A percentile compares a stretch with the other conserved stretches of the same genome.
Conservation (phyloP, 805 yeast species). For the Candida insectalens region DNA sequence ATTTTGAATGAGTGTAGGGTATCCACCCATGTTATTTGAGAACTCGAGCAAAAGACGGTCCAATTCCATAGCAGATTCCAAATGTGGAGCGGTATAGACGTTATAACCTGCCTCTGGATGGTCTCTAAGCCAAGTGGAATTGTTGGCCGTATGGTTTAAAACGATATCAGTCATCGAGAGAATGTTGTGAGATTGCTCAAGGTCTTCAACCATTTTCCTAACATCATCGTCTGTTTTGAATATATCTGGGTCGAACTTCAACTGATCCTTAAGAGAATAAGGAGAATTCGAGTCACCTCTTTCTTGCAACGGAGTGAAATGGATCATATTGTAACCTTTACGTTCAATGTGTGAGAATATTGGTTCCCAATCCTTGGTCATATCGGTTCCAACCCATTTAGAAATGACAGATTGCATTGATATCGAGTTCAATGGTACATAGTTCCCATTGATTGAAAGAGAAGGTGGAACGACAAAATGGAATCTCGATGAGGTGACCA, state of each 20-base stretch:
- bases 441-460: slow-evolving; percentile 43
- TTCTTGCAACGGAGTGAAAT: slow-evolving; percentile 87
- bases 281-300: slow-evolving; percentile 92
- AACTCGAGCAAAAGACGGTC: slow-evolving; percentile 62
- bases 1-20: slow-evolving; percentile 44
- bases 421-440: slow-evolving; percentile 66
- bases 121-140: slow-evolving; percentile 74
- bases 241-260: slow-evolving; percentile 56
- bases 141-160: slow-evolving; percentile 89
- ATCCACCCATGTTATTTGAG: slow-evolving; percentile 51
- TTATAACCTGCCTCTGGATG: slow-evolving; percentile 92
- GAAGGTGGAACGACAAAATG: slow-evolving; percentile 79
- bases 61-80: slow-evolving; percentile 73
- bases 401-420: slow-evolving; percentile 80
- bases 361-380: slow-evolving; percentile 48
- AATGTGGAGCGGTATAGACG: slow-evolving; percentile 80
- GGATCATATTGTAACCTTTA: slow-evolving; percentile 92
- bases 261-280: slow-evolving; percentile 82
- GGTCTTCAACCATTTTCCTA: slow-evolving; percentile 31
- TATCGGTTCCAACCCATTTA: slow-evolving; percentile 75
- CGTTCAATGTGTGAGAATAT: slow-evolving; percentile 49
- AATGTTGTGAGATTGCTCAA: slow-evolving; percentile 45
- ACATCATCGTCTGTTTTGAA: slow-evolving; percentile 56
- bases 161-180: slow-evolving; percentile 86
- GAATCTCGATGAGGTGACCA: slow-evolving; percentile 46